Evolutionary conservation across 2,329 filamentous ascomycete genomes (phyloP).

Genomic region (Setomelanomma holmii): DNA sequence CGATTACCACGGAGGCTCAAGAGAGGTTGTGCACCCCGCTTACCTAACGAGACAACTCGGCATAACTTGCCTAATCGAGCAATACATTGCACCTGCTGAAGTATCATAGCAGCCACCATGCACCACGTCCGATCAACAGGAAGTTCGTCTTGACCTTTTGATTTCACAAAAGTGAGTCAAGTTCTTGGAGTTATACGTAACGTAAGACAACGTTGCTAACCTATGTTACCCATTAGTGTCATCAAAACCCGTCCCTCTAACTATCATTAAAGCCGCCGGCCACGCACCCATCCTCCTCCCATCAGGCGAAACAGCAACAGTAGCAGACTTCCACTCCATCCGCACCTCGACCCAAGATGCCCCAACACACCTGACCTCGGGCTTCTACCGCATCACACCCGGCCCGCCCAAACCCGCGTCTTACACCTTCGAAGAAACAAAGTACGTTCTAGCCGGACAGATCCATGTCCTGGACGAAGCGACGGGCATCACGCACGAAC

Average conservation of each 20-base stretch:
- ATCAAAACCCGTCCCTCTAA: conserved; percentile 26
- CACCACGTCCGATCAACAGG: too few species aligned
- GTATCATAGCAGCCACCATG: too few species aligned
- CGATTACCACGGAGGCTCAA: too few species aligned
- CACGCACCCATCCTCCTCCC: conserved; percentile 33
- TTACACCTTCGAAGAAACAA: conserved; percentile 35
- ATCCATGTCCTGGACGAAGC: conserved; percentile 36
- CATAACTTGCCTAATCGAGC: too few species aligned
- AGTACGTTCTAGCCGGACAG: conserved; percentile 33
- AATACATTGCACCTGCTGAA: too few species aligned
- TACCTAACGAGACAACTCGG: too few species aligned
- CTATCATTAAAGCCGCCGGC: conserved; percentile 35
- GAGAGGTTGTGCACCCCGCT: too few species aligned
- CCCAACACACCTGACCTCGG: conserved; percentile 31
- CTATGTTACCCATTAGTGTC: conserved; percentile 22
- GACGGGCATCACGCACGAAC: conserved; percentile 31
- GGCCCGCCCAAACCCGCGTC: conserved; percentile 28
- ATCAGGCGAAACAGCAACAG: conserved; percentile 29
- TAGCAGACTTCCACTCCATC: conserved; percentile 37
- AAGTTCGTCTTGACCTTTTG: too few species aligned
- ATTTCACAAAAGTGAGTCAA: conserved; percentile 3
- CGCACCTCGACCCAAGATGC: conserved; percentile 28
- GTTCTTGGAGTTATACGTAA: neutral
- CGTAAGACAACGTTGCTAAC: neutral
- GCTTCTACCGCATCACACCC: conserved; percentile 34